A percentile compares a stretch with the other conserved stretches of the same genome.
phyloP scores from a whole-genome alignment of 495 filamentous ascomycete species.

The Podospora pseudopauciseta region DNA sequence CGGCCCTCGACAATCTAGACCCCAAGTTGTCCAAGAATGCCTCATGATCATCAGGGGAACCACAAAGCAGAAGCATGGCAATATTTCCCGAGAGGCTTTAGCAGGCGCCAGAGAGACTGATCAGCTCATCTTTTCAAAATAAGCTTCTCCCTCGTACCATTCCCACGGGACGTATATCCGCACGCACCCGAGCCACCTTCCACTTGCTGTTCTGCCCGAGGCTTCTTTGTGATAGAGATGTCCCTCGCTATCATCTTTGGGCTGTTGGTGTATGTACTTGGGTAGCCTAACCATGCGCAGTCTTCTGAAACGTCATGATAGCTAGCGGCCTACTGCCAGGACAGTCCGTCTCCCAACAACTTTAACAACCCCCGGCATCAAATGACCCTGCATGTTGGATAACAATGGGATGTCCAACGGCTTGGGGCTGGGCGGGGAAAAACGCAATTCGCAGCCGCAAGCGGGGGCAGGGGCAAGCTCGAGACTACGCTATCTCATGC shows the following conservation, averaged over 20 bases:
- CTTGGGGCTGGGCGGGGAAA: background rate
- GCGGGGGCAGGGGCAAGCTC: background rate
- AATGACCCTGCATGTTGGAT: background rate
- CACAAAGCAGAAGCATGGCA: slow-evolving; percentile 2
- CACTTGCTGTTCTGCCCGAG: background rate
- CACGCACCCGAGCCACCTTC: background rate
- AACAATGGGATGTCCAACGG: background rate
- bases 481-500: background rate
- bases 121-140: slow-evolving; percentile 5
- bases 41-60: slow-evolving; percentile 8
- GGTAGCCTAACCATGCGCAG: too few relatives aligned
- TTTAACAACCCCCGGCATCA: background rate
- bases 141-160: background rate
- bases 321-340: too few relatives aligned
- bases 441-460: background rate
- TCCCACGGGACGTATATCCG: background rate
- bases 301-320: too few relatives aligned
- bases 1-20: background rate
- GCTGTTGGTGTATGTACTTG: background rate
- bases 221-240: background rate
- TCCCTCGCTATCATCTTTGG: background rate
- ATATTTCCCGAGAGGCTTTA: background rate
- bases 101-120: background rate
- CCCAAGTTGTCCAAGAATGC: background rate
- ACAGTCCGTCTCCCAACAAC: too few relatives aligned